Base-by-base conservation (phyloP, 2,329 filamentous ascomycete species). In the Sarocladium strictum region DNA sequence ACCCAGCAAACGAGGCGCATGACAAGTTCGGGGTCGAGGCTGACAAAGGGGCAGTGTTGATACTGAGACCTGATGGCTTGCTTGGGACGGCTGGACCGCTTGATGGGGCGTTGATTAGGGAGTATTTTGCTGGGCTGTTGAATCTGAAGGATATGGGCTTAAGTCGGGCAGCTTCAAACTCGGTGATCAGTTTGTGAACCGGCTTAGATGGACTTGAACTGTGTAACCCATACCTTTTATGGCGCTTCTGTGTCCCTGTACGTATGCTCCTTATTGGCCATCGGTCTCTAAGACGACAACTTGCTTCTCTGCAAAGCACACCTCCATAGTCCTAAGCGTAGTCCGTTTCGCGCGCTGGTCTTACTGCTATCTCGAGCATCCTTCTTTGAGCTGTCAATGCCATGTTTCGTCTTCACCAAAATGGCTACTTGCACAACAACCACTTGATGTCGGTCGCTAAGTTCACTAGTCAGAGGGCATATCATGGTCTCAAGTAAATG, bases 1-100 rank as follows among this genome's bases (percentile, higher is more conserved):
- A 82, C 10, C 74, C 53, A 1, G 54, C 49, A 6, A 54, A 51
- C 10, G n/a, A 40, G 3, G 62, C 62, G 2, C 62, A 68, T 55
- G 47, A 56, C 17, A 56, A 59, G 53, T 60, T 65, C 53, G 66
- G 66, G 26, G 56, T 68, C 15, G 50, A 62, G 24, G 15, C 45
- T 10, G 47, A 54, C 5, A 59, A 41, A 3, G 65, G 65, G 1
- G 61, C 55, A 6, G 35, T 63, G 3, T 53, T 66, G 1, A 54
- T 67, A 2, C 17, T 67, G 33, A 58, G 65, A 15, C 65, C 65
- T 1, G 65, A 68, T 27, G 61, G 61, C 10, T 51, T 64, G 3
- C 32, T 64, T 1, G 61, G 40, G 5, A 19, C 17, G 7, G 40
- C 21, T 45, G 40, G 61, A 1, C 54, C 54, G 0, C 51, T 62